Evolutionary conservation across 371 early-diverging fungal species (phyloP).

Genomic region (Dipsacomyces acuminosporus): DNA sequence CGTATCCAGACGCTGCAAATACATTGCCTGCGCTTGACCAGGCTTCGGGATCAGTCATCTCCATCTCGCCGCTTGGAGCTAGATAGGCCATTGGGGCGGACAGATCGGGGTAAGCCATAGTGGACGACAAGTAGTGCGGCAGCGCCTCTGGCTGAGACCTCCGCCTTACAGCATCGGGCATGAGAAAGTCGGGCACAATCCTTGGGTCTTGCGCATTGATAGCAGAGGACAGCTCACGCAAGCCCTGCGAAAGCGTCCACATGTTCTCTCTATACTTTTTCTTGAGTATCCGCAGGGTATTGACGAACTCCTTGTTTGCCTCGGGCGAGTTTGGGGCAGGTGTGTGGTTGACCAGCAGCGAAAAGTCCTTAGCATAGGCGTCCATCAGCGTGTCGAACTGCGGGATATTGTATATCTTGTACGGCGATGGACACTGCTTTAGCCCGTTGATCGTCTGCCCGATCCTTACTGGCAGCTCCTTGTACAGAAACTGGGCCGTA

Average conservation of each 20-base stretch:
- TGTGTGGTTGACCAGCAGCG: slow-evolving; percentile 45
- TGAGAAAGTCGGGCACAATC: slow-evolving; percentile 40
- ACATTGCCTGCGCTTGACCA: slow-evolving; percentile 8
- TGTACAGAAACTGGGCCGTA: slow-evolving; percentile 59
- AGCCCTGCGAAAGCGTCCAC: slow-evolving; percentile 44
- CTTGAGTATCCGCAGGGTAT: slow-evolving; percentile 44
- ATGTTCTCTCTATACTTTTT: slow-evolving; percentile 33
- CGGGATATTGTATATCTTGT: slow-evolving; percentile 49
- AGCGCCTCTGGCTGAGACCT: neutral
- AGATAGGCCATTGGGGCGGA: slow-evolving; percentile 41
- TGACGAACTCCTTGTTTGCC: slow-evolving; percentile 48
- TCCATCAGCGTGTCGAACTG: slow-evolving; percentile 48
- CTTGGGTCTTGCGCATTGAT: slow-evolving; percentile 23
- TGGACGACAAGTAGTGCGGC: slow-evolving; percentile 26
- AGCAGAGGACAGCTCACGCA: slow-evolving; percentile 42
- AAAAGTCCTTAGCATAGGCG: slow-evolving; percentile 50
- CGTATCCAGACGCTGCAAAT: too few relatives aligned
- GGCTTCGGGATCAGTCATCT: slow-evolving; percentile 35
- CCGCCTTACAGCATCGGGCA: slow-evolving; percentile 5
- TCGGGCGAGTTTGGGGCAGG: slow-evolving; percentile 36
- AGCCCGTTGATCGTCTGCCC: slow-evolving; percentile 60
- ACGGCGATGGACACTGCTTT: slow-evolving; percentile 47
- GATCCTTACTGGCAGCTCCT: slow-evolving; percentile 65
- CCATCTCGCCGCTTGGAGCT: slow-evolving; percentile 42
- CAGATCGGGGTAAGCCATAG: slow-evolving; percentile 32